Base-by-base conservation (phyloP, 371 early-diverging fungal genomes). In the Rhizopus stolonifer region DNA sequence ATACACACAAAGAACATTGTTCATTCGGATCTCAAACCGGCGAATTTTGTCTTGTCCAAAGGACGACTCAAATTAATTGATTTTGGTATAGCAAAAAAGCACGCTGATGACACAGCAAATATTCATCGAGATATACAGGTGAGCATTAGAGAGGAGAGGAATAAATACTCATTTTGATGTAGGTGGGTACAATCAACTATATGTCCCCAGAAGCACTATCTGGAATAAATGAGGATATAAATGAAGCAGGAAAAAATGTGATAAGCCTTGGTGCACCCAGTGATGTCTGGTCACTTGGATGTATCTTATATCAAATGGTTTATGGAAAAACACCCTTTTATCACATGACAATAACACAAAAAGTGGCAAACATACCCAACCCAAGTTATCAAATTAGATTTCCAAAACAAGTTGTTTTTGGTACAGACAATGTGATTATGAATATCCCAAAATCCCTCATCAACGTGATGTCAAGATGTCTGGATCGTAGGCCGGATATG, bases 221-320 rank as follows among this genome's bases (percentile, higher is more conserved):
- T 15, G 79, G 77, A 33, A 43, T 61, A 5, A 55, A 49, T 26
- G 56, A 58, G 18, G 56, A 36, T 10, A 54, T 46, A 11, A 47
- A 32, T 6, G 54, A 39, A 9, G 49, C 60, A 3, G 26, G 44
- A 32, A 60, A n/a, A n/a, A n/a, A 64, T 23, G 0, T 18, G 11
- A 42, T 54, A 23, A 66, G 83, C 69, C 62, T 87, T 19, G 90
- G 92, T 3, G 72, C 81, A 10, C 65, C 90, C 0, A 81, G 90
- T 54, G 99, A 99, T 68, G 89, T 99, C 1, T 99, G 99, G 99
- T 93, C 96, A 3, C 70, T 99, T 7, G 99, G 99, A 1, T 93
- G 94, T 49, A 99, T 99, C 33, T 69, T 99, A 7, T 99, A 99
- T 69, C 93, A 95, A 60, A 88, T 99, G 87, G 85, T 94, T 4